Evolutionary conservation across 2,329 filamentous ascomycete species (phyloP).

Genomic region (Acephala macrosclerotiorum): DNA sequence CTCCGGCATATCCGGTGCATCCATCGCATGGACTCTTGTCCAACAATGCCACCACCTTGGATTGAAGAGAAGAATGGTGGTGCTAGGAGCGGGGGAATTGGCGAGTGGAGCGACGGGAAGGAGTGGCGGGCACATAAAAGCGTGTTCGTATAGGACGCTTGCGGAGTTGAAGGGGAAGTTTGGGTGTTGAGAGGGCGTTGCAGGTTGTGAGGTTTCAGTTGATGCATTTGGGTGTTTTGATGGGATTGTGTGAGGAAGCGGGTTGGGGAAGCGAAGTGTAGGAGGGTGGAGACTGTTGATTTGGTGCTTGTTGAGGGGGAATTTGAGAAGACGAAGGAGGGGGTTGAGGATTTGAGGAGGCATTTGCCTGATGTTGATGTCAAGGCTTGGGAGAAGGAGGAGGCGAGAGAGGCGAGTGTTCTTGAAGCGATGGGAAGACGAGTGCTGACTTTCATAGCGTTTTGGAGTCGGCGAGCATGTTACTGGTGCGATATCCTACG

Average conservation of each 20-base stretch:
- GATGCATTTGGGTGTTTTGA: neutral
- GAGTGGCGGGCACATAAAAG: neutral
- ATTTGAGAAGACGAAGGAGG: neutral
- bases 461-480: neutral
- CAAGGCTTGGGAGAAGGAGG: neutral
- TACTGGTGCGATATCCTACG: neutral
- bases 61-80: neutral
- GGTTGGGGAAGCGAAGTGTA: neutral
- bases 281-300: neutral
- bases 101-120: neutral
- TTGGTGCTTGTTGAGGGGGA: neutral
- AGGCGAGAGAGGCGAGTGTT: neutral
- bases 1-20: constrained; percentile 16
- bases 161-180: neutral
- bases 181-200: neutral
- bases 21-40: constrained; percentile 12
- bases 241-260: neutral
- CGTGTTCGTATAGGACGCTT: neutral
- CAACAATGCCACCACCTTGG: neutral
- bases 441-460: too few relatives aligned
- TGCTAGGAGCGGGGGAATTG: neutral
- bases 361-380: neutral
- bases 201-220: neutral
- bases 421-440: neutral
- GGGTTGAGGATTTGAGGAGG: neutral